phyloP scores from a whole-genome alignment of 2,329 filamentous ascomycete species.

The Aureobasidium leucospermi region DNA sequence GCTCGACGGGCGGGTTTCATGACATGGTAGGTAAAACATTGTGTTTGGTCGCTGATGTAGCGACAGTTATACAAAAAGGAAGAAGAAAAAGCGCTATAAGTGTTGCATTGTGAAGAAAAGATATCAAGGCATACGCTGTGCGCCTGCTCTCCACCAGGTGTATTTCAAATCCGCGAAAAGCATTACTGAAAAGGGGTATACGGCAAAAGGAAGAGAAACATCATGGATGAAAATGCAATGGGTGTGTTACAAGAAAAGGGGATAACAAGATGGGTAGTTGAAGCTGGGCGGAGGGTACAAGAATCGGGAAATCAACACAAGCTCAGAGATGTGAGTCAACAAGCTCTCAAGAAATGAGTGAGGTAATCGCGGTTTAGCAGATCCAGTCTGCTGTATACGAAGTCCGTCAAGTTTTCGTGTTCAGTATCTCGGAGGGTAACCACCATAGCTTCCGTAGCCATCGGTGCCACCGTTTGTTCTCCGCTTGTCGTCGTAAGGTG shows the following conservation, averaged over 20 bases:
- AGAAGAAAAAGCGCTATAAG: too few relatives aligned
- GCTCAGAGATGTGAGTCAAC: too few relatives aligned
- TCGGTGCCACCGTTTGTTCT: slow-evolving; percentile 5
- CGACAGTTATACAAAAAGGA: too few relatives aligned
- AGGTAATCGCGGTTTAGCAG: too few relatives aligned
- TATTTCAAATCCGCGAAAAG: neutral
- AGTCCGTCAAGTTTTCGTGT: neutral
- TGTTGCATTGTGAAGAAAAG: neutral
- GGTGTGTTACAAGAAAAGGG: neutral
- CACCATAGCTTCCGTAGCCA: slow-evolving; percentile 11
- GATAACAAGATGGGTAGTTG: neutral
- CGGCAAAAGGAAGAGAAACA: neutral
- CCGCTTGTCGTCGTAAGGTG: slow-evolving; percentile 4
- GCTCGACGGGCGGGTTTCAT: too few relatives aligned
- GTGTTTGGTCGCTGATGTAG: too few relatives aligned
- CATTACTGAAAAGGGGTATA: slow-evolving; percentile 1
- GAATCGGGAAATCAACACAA: too few relatives aligned
- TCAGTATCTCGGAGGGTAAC: neutral
- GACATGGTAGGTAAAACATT: too few relatives aligned
- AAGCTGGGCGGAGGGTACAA: neutral
- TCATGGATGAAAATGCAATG: neutral
- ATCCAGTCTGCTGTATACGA: neutral
- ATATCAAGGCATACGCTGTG: neutral
- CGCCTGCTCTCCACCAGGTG: neutral
- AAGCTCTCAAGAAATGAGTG: too few relatives aligned